These are phyloP conservation scores for Nakazawaea anatomiae DNA, from an alignment of 805 yeast genomes.

Conservation along the genomic window DNA sequence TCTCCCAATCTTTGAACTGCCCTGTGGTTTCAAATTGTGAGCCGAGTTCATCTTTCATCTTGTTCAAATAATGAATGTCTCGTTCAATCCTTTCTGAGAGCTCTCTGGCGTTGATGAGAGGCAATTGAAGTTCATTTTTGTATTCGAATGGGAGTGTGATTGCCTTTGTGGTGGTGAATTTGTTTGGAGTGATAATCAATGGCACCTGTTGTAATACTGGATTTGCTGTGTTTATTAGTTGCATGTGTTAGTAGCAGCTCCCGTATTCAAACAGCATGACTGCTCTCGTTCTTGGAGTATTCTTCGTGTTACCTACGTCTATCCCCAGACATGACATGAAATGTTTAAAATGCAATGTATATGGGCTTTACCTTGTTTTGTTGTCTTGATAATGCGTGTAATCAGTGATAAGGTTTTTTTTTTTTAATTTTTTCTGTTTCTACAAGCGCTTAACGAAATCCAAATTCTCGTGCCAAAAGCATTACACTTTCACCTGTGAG, in stretches of 20 bases:
- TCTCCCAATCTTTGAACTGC: not conserved
- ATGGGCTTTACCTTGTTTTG: too few relatives aligned
- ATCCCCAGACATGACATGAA: not conserved
- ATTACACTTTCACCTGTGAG: too few relatives aligned
- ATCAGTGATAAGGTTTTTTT: too few relatives aligned
- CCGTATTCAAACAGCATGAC: too few relatives aligned
- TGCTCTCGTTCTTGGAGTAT: too few relatives aligned
- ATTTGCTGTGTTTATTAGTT: not conserved
- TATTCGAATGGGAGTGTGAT: slow-evolving; percentile 8
- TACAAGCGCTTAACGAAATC: too few relatives aligned
- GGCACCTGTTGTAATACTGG: slow-evolving; percentile 9
- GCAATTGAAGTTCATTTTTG: not conserved
- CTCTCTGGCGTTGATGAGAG: not conserved
- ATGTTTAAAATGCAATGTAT: too few relatives aligned
- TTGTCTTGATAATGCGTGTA: too few relatives aligned
- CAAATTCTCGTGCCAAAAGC: too few relatives aligned
- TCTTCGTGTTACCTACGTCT: not conserved
- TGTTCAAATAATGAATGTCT: not conserved
- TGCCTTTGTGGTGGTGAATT: slow-evolving; percentile 6
- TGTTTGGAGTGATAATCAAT: slow-evolving; percentile 6
- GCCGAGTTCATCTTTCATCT: not conserved
- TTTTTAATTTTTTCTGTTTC: too few relatives aligned
- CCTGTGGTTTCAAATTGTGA: not conserved
- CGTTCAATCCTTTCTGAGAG: not conserved
- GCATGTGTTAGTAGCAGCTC: not conserved